phyloP scores from a whole-genome alignment of 2,329 filamentous ascomycete genomes.

The Penicillium sp. region DNA sequence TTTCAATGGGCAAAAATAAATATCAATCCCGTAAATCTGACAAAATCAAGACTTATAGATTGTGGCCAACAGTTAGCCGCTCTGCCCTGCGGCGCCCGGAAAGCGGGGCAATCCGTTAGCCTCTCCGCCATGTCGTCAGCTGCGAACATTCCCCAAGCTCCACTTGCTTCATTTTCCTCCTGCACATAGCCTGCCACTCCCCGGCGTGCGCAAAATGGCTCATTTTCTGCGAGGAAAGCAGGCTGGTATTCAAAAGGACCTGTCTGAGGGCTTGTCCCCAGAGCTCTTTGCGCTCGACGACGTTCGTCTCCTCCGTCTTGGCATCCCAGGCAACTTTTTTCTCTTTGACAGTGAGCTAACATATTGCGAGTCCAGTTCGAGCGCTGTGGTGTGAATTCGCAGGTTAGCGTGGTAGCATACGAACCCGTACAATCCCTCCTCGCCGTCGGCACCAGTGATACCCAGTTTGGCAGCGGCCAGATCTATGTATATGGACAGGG shows the following conservation, averaged over 20 bases:
- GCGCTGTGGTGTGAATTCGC: constrained; percentile 78
- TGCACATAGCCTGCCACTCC: constrained; percentile 2
- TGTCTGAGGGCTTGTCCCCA: constrained; percentile 76
- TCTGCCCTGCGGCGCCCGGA: background rate
- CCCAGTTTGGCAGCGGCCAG: constrained; percentile 78
- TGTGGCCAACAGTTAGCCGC: background rate
- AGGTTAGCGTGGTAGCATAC: constrained; percentile 77
- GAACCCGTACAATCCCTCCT: constrained; percentile 92
- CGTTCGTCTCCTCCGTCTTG: constrained; percentile 56
- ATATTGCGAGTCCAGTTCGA: constrained; percentile 50
- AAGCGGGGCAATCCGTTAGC: constrained; percentile 28
- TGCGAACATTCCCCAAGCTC: constrained; percentile 14
- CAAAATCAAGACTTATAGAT: background rate
- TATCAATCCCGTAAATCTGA: background rate
- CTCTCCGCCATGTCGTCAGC: constrained; percentile 30
- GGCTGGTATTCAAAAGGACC: constrained; percentile 85
- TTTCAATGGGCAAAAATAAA: background rate
- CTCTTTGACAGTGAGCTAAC: constrained; percentile 15
- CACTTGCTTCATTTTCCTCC: constrained; percentile 10
- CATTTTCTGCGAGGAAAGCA: constrained; percentile 90
- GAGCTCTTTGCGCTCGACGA: constrained; percentile 83
- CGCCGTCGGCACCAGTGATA: constrained; percentile 86
- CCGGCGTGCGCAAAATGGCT: constrained; percentile 60
- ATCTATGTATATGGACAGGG: constrained; percentile 86
- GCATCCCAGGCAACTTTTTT: constrained; percentile 28